phyloP scores from a whole-genome alignment of 1,139 yeast species.

The Ogataea hybrid region DNA sequence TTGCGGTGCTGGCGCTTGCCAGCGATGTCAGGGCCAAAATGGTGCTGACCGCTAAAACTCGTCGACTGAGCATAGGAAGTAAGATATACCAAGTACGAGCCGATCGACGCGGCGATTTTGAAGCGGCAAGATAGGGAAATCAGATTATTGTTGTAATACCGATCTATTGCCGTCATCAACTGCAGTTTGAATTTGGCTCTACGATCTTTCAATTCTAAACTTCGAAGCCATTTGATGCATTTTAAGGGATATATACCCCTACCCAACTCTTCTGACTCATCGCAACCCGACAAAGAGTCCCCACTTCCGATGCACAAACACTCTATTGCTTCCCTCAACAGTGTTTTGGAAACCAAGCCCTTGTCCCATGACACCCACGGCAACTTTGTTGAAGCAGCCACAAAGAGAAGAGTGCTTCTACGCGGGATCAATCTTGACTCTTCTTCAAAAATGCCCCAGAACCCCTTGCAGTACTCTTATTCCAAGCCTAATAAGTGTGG shows the following conservation, averaged over 20 bases:
- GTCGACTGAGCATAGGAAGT: conserved; percentile 2
- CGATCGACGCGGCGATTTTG: conserved; percentile 8
- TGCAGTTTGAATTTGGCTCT: not conserved
- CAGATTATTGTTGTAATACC: not conserved
- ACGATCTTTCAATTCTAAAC: not conserved
- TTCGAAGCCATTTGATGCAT: conserved; percentile 5
- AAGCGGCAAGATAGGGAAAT: conserved; percentile 12
- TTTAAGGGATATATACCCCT: conserved; percentile 16
- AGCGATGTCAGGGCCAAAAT: not conserved
- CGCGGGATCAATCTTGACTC: conserved; percentile 87
- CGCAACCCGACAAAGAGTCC: not conserved
- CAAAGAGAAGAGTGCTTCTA: conserved; percentile 59
- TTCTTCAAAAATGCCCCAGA: conserved; percentile 66
- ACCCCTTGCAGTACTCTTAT: conserved; percentile 56
- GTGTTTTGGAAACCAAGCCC: conserved; percentile 18
- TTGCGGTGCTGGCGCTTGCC: not conserved
- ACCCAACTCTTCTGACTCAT: conserved; percentile 6
- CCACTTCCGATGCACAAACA: conserved; percentile 10
- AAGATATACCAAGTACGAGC: not conserved
- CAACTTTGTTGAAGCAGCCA: conserved; percentile 51
- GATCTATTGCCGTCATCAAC: conserved; percentile 4
- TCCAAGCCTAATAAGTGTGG: conserved; percentile 43
- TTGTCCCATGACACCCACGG: conserved; percentile 39
- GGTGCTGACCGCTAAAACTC: not conserved
- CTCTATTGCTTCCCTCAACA: conserved; percentile 15